Base-by-base conservation (phyloP, 1,284 basidiomycete species). In the Ceratobasidium sp. region DNA sequence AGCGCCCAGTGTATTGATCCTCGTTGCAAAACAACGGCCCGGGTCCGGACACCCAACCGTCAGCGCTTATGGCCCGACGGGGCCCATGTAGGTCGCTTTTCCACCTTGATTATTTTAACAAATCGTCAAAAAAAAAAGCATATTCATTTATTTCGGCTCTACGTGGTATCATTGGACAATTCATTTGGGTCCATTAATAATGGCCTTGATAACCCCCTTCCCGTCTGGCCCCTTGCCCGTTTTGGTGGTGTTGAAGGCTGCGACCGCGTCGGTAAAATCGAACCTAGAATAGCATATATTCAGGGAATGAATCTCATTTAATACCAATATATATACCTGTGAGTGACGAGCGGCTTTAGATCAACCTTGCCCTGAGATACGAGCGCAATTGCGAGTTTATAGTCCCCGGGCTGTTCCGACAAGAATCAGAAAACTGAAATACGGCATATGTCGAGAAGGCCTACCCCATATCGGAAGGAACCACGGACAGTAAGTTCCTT, bases 401-500 rank as follows among this genome's bases (percentile, higher is more conserved):
- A 83, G 54, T 91, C 89, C 29, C 92, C 93, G 53, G 91, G 87
- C 90, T 91, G 75, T 43, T 40, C 35, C 60, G 38, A 43, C 13
- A 43, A 45, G 29, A 17, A 7, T 68, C 64, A 67, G 68, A 10
- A 50, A 56, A 50, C 10, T 65, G 49, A 57, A 12, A 5, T 47
- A 52, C 62, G 56, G 69, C 22, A 35, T n/a, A 47, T 49, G n/a
- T 8, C 60, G 15, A 17, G 3, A 38, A n/a, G 1, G 38, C 70
- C 25, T 60, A 72, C 72, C 13, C 74, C 74, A 49, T 74, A 74
- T 72, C 93, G 89, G 89, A 95, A 94, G 17, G 91, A 93, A 52
- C 93, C 93, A 75, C 89, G 90, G 78, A 94, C 83, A 72, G 84
- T 86, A 35, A 96, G 77, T 78, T 96, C 93, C 80, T 94, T 95